Evolutionary conservation across 805 yeast genomes (phyloP).

Genomic region (Wickerhamomyces chambardii): DNA sequence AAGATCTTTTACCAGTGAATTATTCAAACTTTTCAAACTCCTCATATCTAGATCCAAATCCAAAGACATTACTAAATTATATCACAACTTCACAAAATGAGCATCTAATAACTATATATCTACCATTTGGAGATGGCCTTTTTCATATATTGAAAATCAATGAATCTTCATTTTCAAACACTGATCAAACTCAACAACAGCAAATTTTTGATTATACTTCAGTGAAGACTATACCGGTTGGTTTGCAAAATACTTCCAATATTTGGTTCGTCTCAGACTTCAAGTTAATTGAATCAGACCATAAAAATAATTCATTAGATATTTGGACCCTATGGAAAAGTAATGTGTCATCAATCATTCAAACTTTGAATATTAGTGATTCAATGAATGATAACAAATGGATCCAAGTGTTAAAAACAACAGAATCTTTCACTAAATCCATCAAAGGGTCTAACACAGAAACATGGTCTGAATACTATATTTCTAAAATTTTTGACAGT

Average conservation of each 20-base stretch:
- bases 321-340: slow-evolving; percentile 53
- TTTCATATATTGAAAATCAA: slow-evolving; percentile 28
- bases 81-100: neutral
- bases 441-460: slow-evolving; percentile 19
- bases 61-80: slow-evolving; percentile 20
- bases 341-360: slow-evolving; percentile 42
- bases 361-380: slow-evolving; percentile 20
- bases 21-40: slow-evolving; percentile 7
- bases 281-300: slow-evolving; percentile 15
- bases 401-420: slow-evolving; percentile 8
- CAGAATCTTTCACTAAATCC: slow-evolving; percentile 8
- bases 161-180: slow-evolving; percentile 14
- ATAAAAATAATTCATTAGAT: slow-evolving; percentile 13
- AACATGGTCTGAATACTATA: slow-evolving; percentile 28
- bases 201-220: neutral
- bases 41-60: slow-evolving; percentile 20
- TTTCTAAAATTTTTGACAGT: slow-evolving; percentile 37
- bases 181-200: slow-evolving; percentile 10
- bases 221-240: neutral
- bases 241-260: slow-evolving; percentile 17
- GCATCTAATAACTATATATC: slow-evolving; percentile 22
- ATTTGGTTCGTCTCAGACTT: slow-evolving; percentile 43
- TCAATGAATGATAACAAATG: slow-evolving; percentile 13
- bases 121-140: slow-evolving; percentile 34
- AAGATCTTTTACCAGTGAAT: slow-evolving; percentile 6